Base-by-base conservation (phyloP, 345 rosid species). In the Salix dunnii region DNA sequence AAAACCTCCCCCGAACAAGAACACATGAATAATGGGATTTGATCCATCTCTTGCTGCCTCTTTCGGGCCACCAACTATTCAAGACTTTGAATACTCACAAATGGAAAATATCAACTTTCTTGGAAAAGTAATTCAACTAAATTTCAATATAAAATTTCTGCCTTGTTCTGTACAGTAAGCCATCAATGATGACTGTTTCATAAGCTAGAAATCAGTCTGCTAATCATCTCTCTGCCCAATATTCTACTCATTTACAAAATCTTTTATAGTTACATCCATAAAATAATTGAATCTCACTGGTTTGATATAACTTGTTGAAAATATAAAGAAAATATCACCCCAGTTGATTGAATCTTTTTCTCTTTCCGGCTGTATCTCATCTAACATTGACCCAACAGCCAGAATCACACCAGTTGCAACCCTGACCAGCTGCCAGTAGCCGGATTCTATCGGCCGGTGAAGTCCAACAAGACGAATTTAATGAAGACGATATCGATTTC, bases 381-480 rank as follows among this genome's bases (percentile, higher is more conserved):
- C 82, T 79, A 13, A 74, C 74, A 4, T 38, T 68, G 63, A 79
- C 16, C 82, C 82, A 79, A 10, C 42, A 61, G 3, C n/a, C 66
- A 18, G 78, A 74, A 46, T 33, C 33, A 6, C 33, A 17, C 82
- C 82, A 79, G 17, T 25, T 27, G 53, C 74, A 74, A 3, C 23
- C 14, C 63, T 12, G 55, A 61, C 74, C 77, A 61, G 65, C 25
- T 11, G 12, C 17, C 61, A 79, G 42, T n/a, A 20, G 70, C 82
- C 53, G 70, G 82, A 79, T 46, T 74, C 82, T 79, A 21, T 74
- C 82, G 4, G 25, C 71, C 23, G 74, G 77, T 5, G 77, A 68
- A 2, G 53, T 12, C 3, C 31, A 48, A 9, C 5, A 20, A 17
- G 70, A n/a, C 18, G 69, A 27, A 27, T 42, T 4, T 2, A 60